Evolutionary conservation across 2,329 filamentous ascomycete species (phyloP), one percentile per base, ranked within the genome.

Genomic region (Myriosclerotinia scirpicola): DNA sequence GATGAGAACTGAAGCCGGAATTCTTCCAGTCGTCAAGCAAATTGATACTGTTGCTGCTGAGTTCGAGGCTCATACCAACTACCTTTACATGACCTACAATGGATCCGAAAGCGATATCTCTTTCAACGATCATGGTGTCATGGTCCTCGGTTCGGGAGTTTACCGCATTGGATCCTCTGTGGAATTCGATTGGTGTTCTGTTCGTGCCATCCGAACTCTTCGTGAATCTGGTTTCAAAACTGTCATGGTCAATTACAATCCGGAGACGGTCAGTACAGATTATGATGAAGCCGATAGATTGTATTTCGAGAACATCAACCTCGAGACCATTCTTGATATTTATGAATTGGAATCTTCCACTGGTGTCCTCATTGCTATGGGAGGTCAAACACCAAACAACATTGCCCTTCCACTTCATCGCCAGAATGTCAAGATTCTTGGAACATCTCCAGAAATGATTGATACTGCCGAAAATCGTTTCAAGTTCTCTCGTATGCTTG

Each of bases 111-210:
- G 98, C 81, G 95, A 98, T 79, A 91, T 98, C 59, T 90, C 87
- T 15, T 98, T 99, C 71, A 90, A 97, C 72, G 94, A 98, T 77
- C 90, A 96, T 73, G 93, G 94, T 69, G 91, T 89, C 54, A 81
- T 99, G 67, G 90, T 98, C 67, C 87, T 99, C 17, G 95, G 95
- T 68, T 94, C 90, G 76, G 95, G 95, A 80, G 95, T 98, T 36
- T 99, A 99, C 85, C 88, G 95, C 77, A 99, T 98, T 77, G 95
- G 95, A 75, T 94, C 90, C 81, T 97, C 93, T 9, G 95, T 99
- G 63, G 95, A 99, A 80, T 99, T 99, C 77, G 94, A 99, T 80
- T 98, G 94, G 94, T 98, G 94, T 78, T 93, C 93, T 70, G 93
- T 97, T 69, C 95, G 93, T 75, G 91, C 93, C 70, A 93, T 93